Percentiles rank a stretch among this genome's conserved stretches.
Conservation (phyloP, 768 basidiomycete genomes). For the Clavulina sp. region DNA sequence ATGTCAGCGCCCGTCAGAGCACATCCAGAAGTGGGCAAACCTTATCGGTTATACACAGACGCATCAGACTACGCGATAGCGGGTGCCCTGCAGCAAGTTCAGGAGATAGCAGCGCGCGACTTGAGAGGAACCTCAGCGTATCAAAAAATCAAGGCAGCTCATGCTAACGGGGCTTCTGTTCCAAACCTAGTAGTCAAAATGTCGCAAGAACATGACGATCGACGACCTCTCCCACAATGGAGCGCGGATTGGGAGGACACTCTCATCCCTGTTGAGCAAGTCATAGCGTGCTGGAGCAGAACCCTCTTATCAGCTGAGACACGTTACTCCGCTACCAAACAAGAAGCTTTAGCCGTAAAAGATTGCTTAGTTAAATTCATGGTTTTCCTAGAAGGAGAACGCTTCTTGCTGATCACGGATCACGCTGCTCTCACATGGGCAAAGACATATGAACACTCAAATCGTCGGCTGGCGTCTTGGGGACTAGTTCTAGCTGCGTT, state of each 20-base stretch:
- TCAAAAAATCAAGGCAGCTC: conserved; percentile 10
- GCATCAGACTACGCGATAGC: conserved; percentile 19
- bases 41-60: conserved; percentile 24
- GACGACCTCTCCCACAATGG: conserved; percentile 17
- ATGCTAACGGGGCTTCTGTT: conserved; percentile 3
- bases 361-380: conserved; percentile 24
- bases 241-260: conserved; percentile 20
- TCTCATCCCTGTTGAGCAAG: conserved; percentile 18
- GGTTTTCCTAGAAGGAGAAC: no score
- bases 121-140: conserved; percentile 15
- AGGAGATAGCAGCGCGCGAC: conserved; percentile 12
- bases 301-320: conserved; percentile 20
- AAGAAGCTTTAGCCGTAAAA: conserved; percentile 24
- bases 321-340: conserved; percentile 24
- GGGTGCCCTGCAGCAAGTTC: conserved; percentile 20
- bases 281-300: conserved; percentile 19
- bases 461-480: no score
- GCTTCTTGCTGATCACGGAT: no score
- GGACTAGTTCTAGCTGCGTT: no score
- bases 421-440: no score
- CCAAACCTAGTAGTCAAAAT: conserved; percentile 10
- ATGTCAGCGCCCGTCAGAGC: conserved; percentile 20
- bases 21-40: conserved; percentile 16
- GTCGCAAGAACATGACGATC: conserved; percentile 12
- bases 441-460: no score